A percentile compares a stretch with the other conserved stretches of the same genome.
Evolutionary conservation across 371 early-diverging fungal species (phyloP).

Genomic region (Mortierella polycephala): DNA sequence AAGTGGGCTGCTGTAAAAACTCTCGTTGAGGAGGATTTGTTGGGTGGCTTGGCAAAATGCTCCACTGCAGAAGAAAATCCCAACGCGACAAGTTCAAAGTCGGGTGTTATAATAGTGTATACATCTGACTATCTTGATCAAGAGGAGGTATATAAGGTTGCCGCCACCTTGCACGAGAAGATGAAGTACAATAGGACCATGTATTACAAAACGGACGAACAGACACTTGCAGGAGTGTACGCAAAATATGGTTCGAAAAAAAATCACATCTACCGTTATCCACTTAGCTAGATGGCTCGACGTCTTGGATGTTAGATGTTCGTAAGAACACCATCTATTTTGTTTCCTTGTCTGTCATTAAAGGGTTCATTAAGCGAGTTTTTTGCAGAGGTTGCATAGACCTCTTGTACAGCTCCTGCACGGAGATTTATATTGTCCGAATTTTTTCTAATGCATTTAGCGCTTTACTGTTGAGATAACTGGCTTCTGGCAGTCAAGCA

Average conservation of each 20-base stretch:
- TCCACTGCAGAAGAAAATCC: slow-evolving; percentile 33
- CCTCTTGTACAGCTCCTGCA: too few species aligned
- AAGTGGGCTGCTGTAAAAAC: slow-evolving; percentile 25
- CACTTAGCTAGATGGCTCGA: neutral
- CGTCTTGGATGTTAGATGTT: too few species aligned
- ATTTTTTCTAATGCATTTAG: too few species aligned
- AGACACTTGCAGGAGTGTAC: slow-evolving; percentile 34
- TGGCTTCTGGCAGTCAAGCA: too few species aligned
- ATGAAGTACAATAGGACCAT: slow-evolving; percentile 22
- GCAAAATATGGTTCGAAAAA: slow-evolving; percentile 16
- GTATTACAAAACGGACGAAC: slow-evolving; percentile 43
- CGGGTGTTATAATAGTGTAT: slow-evolving; percentile 43
- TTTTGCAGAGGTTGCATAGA: too few species aligned
- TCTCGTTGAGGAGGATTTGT: slow-evolving; percentile 16
- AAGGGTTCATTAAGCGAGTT: too few species aligned
- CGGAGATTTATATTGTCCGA: too few species aligned
- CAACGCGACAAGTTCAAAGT: slow-evolving; percentile 24
- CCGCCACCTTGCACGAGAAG: slow-evolving; percentile 17
- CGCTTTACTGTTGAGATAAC: too few species aligned
- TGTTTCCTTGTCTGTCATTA: too few species aligned
- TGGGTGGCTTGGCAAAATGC: slow-evolving; percentile 33
- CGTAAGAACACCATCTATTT: too few species aligned
- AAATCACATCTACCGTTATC: slow-evolving; percentile 30
- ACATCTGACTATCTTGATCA: slow-evolving; percentile 33
- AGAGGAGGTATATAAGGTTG: slow-evolving; percentile 31